A percentile compares a stretch with the other conserved stretches of the same genome.
Evolutionary conservation across 345 rosid genomes (phyloP).

Genomic region (Eucalyptus paniculata): DNA sequence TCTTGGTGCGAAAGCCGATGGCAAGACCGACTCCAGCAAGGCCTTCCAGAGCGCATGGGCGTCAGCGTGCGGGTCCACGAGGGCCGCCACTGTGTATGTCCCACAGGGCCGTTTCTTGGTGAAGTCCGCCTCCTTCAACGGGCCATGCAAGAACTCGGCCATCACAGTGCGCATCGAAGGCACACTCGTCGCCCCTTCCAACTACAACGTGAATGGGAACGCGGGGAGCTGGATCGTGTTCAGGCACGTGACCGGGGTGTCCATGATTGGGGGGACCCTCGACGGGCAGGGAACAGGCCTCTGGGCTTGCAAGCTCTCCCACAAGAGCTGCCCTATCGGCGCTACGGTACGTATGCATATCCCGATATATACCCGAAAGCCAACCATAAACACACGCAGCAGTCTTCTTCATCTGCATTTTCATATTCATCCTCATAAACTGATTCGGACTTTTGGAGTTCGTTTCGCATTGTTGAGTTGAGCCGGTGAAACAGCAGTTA

Average conservation of each 20-base stretch:
- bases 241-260: constrained; percentile 27
- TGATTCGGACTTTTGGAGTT: not conserved
- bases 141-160: constrained; percentile 37
- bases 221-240: constrained; percentile 36
- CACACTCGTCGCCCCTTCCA: constrained; percentile 47
- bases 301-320: constrained; percentile 57
- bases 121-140: constrained; percentile 23
- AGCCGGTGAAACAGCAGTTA: not conserved
- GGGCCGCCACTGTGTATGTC: constrained; percentile 30
- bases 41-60: constrained; percentile 62
- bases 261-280: constrained; percentile 45
- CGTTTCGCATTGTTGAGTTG: not conserved
- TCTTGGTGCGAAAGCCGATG: constrained; percentile 57
- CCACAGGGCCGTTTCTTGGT: constrained; percentile 51
- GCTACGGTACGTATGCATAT: constrained; percentile 31
- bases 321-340: constrained; percentile 41
- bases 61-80: constrained; percentile 32
- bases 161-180: constrained; percentile 42
- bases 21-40: constrained; percentile 44
- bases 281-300: constrained; percentile 51
- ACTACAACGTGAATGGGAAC: constrained; percentile 19
- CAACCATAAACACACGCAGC: not conserved
- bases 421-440: not conserved
- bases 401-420: not conserved
- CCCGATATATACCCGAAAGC: not conserved